Base-by-base conservation (phyloP, 164 flowering plant species). In the Annona squamosa region DNA sequence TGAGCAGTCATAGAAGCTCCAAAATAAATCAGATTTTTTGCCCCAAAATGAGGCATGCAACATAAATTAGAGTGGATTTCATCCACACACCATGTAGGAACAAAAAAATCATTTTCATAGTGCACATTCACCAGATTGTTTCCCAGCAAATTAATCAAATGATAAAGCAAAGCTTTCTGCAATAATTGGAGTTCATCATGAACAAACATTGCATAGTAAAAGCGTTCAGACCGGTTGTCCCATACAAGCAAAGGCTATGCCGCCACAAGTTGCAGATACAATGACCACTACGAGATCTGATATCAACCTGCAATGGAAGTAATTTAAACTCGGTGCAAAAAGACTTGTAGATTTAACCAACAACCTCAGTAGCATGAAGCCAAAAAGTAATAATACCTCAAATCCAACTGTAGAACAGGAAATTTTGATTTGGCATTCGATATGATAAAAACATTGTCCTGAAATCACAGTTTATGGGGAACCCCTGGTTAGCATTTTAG, bases 251-350 rank as follows among this genome's bases (percentile, higher is more conserved):
- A 93, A 95, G 47, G 93, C 97, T 73, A 95, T 93, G 65, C 99
- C 99, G 79, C 99, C 99, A 85, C 94, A 91, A 76, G 98, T 86
- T 80, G 97, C 99, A 74, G 90, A 95, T 41, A 95, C 98, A 85
- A 93, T 91, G 71, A 91, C 98, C 71, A 95, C 89, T 42, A 93
- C 97, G 71, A 95, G 81, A 86, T 95, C 98, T 19, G 93, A 88
- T 82, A 95, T 95, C 83, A 95, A 84, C 81, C 98, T 94, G 85
- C 76, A 81, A 70, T 75, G 42, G 65, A 72, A 43, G 65, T 71
- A 65, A 56, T 48, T 26, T 46, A 12, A 69, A 66, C 6, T 68
- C 48, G 48, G 75, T 52, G 68, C 19, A 77, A 65, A 67, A 73
- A 74, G 59, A 41, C 44, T 71, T 37, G 41, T 13, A 5, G 61